phyloP scores from a whole-genome alignment of 306 rosid species.

The Dalbergia cultrata region DNA sequence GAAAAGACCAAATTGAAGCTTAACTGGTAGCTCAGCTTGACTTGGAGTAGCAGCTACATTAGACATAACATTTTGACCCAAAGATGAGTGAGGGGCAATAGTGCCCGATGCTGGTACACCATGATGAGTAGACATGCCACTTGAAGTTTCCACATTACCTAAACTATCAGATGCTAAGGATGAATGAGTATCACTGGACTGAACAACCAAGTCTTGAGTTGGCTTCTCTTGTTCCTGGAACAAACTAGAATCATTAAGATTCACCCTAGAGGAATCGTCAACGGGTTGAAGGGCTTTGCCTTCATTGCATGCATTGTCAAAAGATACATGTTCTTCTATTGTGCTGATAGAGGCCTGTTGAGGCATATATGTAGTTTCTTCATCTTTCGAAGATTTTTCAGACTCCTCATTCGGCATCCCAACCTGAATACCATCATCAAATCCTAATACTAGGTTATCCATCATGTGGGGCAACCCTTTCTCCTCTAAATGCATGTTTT shows the following conservation, averaged over 20 bases:
- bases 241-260: conserved; percentile 58
- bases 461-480: conserved; percentile 76
- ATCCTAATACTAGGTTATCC: conserved; percentile 87
- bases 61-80: conserved; percentile 60
- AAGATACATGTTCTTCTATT: conserved; percentile 61
- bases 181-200: conserved; percentile 55
- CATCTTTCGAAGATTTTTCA: conserved; percentile 66
- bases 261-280: conserved; percentile 59
- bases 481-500: conserved; percentile 75
- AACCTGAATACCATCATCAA: conserved; percentile 94
- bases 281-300: conserved; percentile 57
- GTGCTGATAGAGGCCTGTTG: conserved; percentile 56
- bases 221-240: conserved; percentile 70
- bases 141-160: conserved; percentile 62
- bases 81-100: conserved; percentile 59
- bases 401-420: conserved; percentile 91
- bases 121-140: conserved; percentile 61
- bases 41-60: conserved; percentile 59
- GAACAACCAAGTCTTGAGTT: conserved; percentile 58
- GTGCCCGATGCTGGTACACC: conserved; percentile 56
- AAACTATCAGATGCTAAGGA: conserved; percentile 55
- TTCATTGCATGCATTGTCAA: conserved; percentile 56
- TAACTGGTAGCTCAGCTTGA: conserved; percentile 80
- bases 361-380: conserved; percentile 52
- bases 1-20: conserved; percentile 98